phyloP scores from a whole-genome alignment of 495 filamentous ascomycete genomes.

The Oidiodendron maius region DNA sequence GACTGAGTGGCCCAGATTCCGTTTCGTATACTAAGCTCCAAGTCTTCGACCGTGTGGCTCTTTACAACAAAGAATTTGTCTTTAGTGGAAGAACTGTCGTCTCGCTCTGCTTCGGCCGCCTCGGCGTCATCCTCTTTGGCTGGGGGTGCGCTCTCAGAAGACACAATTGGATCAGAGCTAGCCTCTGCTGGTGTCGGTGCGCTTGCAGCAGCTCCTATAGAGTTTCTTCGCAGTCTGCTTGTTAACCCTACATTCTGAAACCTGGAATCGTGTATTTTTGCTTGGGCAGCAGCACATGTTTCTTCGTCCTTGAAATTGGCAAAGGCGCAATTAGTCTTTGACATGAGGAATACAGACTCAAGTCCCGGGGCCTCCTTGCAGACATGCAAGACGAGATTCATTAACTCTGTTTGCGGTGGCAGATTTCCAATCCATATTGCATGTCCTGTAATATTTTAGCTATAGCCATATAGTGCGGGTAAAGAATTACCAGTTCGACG shows the following conservation, averaged over 20 bases:
- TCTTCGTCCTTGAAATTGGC: constrained; percentile 87
- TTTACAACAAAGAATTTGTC: constrained; percentile 92
- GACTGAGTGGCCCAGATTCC: constrained; percentile 92
- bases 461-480: constrained; percentile 1
- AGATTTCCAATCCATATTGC: constrained; percentile 97
- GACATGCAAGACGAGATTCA: constrained; percentile 84
- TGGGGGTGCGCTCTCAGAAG: constrained; percentile 13
- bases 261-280: constrained; percentile 82
- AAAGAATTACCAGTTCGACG: constrained; percentile 20
- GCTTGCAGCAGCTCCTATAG: constrained; percentile 41
- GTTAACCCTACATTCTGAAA: constrained; percentile 88
- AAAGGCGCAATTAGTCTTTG: constrained; percentile 97
- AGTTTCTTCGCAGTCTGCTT: constrained; percentile 73
- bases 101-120: constrained; percentile 10
- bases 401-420: constrained; percentile 71
- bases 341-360: constrained; percentile 90
- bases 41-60: constrained; percentile 89
- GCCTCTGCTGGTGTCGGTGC: constrained; percentile 28
- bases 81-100: constrained; percentile 22
- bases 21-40: constrained; percentile 83
- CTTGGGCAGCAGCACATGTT: constrained; percentile 70
- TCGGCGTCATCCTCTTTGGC: constrained; percentile 18
- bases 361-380: constrained; percentile 73
- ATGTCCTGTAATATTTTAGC: constrained; percentile 52
- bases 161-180: constrained; percentile 16